Evolutionary conservation across 2,329 filamentous ascomycete species (phyloP), one percentile per base, ranked within the genome.

Genomic region (Pleomassaria siparia): DNA sequence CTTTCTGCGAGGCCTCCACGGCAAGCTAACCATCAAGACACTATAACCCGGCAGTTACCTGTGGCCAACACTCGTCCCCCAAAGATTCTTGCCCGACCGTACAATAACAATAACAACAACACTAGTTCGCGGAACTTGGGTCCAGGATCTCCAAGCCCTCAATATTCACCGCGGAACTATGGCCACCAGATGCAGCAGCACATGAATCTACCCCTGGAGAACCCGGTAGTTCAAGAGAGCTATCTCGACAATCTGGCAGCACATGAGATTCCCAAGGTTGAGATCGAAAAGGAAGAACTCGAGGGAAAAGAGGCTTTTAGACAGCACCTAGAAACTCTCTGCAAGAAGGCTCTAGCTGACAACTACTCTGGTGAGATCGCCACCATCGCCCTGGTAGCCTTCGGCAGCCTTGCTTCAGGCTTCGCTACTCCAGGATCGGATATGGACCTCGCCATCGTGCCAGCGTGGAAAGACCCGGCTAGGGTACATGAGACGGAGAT

Each of bases 351-450:
- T 1, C 80, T 90, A 41, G 64, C 72, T 5, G 66, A 74, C 8
- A 71, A 79, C 8, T 66, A 74, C 37, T 59, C 67, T 5, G 84
- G 87, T 47, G 63, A 73, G 12, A 60, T 70, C 25, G 55, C 52
- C 9, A 80, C 80, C 43, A 80, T 92, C n/a, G 76, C 83, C 44
- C 75, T 95, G 12, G 83, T 83, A 58, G 89, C 86, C 60, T 95
- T 94, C 63, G 91, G 90, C 4, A 95, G 90, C 65, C 76, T 95
- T 39, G 82, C 83, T 16, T 91, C 90, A 11, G 91, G 91, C 0
- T 95, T 95, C 71, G 91, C 89, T 3, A 90, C 88, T 10, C 88
- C 88, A 59, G 83, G 84, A n/a, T 92, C 91, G 1, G 91, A 96
- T 62, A 90, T 96, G 86, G 91, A 96, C 69, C 80, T 96, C 24